Conservation (phyloP, 169 alveolate genomes). For the Eimeria falciformis region DNA sequence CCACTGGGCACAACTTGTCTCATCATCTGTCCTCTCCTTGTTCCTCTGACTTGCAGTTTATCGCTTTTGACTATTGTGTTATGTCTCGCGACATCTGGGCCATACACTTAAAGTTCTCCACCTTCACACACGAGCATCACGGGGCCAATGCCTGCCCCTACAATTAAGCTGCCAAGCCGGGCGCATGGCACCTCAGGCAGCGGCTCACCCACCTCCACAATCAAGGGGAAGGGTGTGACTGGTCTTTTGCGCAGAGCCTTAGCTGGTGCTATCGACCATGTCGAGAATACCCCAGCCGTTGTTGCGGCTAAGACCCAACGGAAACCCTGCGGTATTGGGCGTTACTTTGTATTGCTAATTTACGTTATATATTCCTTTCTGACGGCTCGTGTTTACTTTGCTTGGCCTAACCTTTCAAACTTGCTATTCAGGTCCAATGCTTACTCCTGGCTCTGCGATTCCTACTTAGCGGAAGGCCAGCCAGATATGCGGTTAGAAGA, state of each 20-base stretch:
- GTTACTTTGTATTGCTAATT: slow-evolving; percentile 54
- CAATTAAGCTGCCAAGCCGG: slow-evolving; percentile 67
- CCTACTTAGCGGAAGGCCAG: slow-evolving; percentile 35
- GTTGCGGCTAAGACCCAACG: slow-evolving; percentile 70
- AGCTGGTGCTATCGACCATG: slow-evolving; percentile 49
- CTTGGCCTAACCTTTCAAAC: slow-evolving; percentile 77
- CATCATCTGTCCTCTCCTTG: no score
- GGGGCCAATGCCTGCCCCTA: slow-evolving; percentile 67
- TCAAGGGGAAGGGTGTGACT: background rate
- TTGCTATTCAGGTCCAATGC: slow-evolving; percentile 75
- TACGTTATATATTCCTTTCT: slow-evolving; percentile 72
- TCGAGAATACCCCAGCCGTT: slow-evolving; percentile 74
- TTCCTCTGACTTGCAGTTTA: background rate
- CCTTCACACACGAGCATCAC: slow-evolving; percentile 29
- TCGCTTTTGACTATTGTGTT: slow-evolving; percentile 20
- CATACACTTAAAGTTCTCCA: background rate
- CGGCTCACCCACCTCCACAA: background rate
- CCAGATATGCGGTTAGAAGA: slow-evolving; percentile 66
- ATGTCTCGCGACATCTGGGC: slow-evolving; percentile 48
- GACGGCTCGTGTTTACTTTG: slow-evolving; percentile 79
- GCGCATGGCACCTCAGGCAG: slow-evolving; percentile 20
- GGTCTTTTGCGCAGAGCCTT: background rate
- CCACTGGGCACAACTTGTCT: no score
- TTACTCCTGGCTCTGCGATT: slow-evolving; percentile 65
- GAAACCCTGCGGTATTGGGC: slow-evolving; percentile 74